A percentile compares a stretch with the other conserved stretches of the same genome.
These are phyloP conservation scores for Emmonsiellopsis sp. DNA, from an alignment of 2,329 filamentous ascomycete species.

Conservation along the genomic window DNA sequence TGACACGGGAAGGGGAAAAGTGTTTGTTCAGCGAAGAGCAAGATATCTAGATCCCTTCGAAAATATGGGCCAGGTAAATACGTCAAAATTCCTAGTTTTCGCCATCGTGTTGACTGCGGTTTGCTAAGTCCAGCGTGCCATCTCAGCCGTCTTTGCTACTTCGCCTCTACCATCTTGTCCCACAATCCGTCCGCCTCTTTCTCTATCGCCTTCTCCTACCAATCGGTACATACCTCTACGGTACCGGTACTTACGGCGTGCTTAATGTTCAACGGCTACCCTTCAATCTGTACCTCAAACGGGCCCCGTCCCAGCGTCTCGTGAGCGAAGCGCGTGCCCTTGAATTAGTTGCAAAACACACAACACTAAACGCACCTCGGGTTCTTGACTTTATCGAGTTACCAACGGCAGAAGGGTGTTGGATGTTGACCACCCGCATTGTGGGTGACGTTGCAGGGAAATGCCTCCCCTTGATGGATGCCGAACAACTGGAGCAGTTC, in stretches of 20 bases:
- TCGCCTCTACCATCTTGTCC: conserved; percentile 3
- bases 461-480: conserved; percentile 2
- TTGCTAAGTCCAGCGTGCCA: not conserved
- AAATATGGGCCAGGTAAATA: no score
- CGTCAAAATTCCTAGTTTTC: no score
- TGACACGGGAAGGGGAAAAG: no score
- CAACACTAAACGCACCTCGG: conserved; percentile 4
- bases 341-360: conserved; percentile 1
- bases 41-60: no score
- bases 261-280: conserved; percentile 4
- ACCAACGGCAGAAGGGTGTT: not conserved
- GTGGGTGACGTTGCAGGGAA: conserved; percentile 4
- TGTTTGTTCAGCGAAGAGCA: no score
- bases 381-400: conserved; percentile 6
- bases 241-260: conserved; percentile 2
- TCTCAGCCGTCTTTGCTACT: not conserved
- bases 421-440: conserved; percentile 4
- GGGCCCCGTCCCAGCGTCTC: not conserved
- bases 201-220: conserved; percentile 4
- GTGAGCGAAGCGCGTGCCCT: not conserved
- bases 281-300: conserved; percentile 5
- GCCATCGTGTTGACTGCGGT: no score
- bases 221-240: conserved; percentile 3
- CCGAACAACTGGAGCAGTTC: conserved; percentile 3
- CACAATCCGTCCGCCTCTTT: conserved; percentile 1